phyloP scores from a whole-genome alignment of 1,284 basidiomycete genomes.

The Apiotrichum sp. region DNA sequence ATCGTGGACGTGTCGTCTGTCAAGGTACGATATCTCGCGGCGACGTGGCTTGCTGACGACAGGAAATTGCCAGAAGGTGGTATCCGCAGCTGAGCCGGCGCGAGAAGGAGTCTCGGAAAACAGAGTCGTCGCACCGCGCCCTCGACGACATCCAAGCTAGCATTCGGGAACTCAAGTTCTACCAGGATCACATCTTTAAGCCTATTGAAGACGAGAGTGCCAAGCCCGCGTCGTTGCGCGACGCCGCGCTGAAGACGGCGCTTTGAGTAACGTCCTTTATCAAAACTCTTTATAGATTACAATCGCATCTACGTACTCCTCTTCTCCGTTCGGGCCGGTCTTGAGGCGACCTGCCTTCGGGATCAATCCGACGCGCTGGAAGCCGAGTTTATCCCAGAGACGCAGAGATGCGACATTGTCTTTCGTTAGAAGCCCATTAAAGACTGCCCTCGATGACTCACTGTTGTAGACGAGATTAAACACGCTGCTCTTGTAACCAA shows the following conservation, averaged over 20 bases:
- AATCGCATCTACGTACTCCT: slow-evolving; percentile 83
- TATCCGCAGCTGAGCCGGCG: slow-evolving; percentile 34
- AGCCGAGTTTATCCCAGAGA: slow-evolving; percentile 81
- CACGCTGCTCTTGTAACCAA: slow-evolving; percentile 75
- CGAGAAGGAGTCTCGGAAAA: slow-evolving; percentile 27
- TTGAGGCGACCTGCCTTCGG: slow-evolving; percentile 75
- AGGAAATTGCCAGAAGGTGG: slow-evolving; percentile 51
- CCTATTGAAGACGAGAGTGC: slow-evolving; percentile 21
- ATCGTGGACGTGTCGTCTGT: slow-evolving; percentile 48
- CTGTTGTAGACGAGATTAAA: slow-evolving; percentile 91
- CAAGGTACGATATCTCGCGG: slow-evolving; percentile 23
- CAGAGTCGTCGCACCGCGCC: slow-evolving; percentile 43
- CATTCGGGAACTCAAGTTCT: slow-evolving; percentile 49
- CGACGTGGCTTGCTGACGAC: not conserved
- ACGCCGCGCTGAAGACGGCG: slow-evolving; percentile 24
- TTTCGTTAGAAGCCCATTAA: slow-evolving; percentile 9
- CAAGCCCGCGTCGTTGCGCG: not conserved
- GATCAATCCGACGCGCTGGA: slow-evolving; percentile 73
- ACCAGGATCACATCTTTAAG: slow-evolving; percentile 45
- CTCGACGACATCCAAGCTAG: slow-evolving; percentile 50
- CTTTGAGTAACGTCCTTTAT: slow-evolving; percentile 8
- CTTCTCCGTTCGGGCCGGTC: slow-evolving; percentile 57
- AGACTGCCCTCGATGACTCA: slow-evolving; percentile 47
- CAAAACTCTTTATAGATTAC: slow-evolving; percentile 64
- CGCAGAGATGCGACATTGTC: slow-evolving; percentile 53